Evolutionary conservation across 2,329 filamentous ascomycete genomes (phyloP).

Genomic region (Penicillium sp.): DNA sequence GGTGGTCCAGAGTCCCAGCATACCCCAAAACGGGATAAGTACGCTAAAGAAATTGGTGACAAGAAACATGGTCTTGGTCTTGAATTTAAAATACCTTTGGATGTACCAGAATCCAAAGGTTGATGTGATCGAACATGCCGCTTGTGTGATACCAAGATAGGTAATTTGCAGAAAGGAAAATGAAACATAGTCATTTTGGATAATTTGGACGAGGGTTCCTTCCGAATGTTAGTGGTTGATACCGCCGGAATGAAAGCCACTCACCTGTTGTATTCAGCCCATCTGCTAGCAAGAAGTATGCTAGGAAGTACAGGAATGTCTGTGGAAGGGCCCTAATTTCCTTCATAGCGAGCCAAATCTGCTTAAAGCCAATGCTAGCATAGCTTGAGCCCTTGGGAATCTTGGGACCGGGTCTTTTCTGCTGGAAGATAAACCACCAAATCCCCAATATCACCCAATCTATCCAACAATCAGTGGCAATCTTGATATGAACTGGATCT

Average conservation of each 20-base stretch:
- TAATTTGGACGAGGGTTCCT: slow-evolving; percentile 45
- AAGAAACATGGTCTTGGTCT: slow-evolving; percentile 49
- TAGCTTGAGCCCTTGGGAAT: slow-evolving; percentile 47
- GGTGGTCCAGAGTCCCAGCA: slow-evolving; percentile 47
- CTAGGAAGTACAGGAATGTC: slow-evolving; percentile 47
- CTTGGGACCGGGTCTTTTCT: slow-evolving; percentile 44
- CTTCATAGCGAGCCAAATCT: slow-evolving; percentile 44
- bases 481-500: no score
- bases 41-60: slow-evolving; percentile 48
- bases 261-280: slow-evolving; percentile 47
- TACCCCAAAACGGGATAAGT: slow-evolving; percentile 48
- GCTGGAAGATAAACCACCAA: slow-evolving; percentile 51
- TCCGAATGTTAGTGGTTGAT: not conserved
- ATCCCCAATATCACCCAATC: slow-evolving; percentile 48
- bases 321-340: slow-evolving; percentile 46
- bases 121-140: slow-evolving; percentile 42
- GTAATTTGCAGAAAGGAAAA: slow-evolving; percentile 49
- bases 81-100: slow-evolving; percentile 46
- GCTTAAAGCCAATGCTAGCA: slow-evolving; percentile 47
- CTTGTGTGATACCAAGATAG: slow-evolving; percentile 47
- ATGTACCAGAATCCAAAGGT: slow-evolving; percentile 51
- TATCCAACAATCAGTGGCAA: slow-evolving; percentile 18
- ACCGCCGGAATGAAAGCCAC: not conserved
- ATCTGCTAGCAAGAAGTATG: slow-evolving; percentile 49
- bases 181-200: slow-evolving; percentile 45